Evolutionary conservation across 768 basidiomycete species (phyloP).

Genomic region (Rhodosporidiobolus sp.): DNA sequence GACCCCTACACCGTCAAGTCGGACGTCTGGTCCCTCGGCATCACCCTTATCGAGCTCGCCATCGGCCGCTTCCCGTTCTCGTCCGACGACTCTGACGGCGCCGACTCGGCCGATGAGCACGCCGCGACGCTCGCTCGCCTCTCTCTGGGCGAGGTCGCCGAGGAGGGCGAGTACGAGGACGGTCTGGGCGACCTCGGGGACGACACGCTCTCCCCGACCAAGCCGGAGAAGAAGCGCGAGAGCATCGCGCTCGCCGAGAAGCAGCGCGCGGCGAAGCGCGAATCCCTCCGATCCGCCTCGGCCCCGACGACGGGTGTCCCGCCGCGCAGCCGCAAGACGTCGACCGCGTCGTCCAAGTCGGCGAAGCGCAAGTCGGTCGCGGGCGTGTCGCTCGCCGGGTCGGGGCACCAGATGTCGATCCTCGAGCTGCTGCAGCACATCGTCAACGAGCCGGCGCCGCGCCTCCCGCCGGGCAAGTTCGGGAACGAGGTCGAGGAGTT

Average conservation of each 20-base stretch:
- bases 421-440: conserved; percentile 95
- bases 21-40: conserved; percentile 97
- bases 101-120: conserved; percentile 57
- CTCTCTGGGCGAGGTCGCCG: conserved; percentile 56
- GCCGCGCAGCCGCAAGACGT: conserved; percentile 48
- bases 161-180: conserved; percentile 22
- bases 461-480: conserved; percentile 70
- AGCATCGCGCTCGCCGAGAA: conserved; percentile 35
- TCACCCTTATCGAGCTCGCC: conserved; percentile 93
- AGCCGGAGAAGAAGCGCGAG: conserved; percentile 34
- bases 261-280: conserved; percentile 28
- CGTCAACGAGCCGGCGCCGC: conserved; percentile 95
- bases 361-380: conserved; percentile 80
- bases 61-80: conserved; percentile 96
- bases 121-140: conserved; percentile 16
- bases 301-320: neutral
- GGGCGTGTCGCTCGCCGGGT: conserved; percentile 89
- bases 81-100: conserved; percentile 48
- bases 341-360: conserved; percentile 46
- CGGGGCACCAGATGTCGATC: conserved; percentile 97
- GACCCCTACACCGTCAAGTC: conserved; percentile 98
- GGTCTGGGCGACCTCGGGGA: conserved; percentile 56
- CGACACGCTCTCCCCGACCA: conserved; percentile 38
- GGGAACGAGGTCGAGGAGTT: conserved; percentile 75
- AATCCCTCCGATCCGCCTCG: neutral